A percentile compares a stretch with the other conserved stretches of the same genome.
phyloP scores from a whole-genome alignment of 2,329 filamentous ascomycete genomes.

The Coniella vitis region DNA sequence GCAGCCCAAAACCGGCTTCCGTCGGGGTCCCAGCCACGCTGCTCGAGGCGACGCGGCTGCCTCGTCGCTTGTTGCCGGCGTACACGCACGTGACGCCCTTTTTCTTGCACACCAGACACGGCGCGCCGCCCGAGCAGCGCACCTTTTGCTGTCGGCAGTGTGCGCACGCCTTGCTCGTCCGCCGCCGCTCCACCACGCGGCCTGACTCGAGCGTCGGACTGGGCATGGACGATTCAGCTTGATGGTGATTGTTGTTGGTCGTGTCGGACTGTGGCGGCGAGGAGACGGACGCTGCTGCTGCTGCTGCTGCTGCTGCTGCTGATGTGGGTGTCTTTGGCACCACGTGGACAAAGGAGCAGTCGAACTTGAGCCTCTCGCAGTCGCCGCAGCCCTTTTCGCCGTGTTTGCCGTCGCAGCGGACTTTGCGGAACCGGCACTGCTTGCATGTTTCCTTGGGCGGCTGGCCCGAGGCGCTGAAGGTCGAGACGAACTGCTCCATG shows the following conservation, averaged over 20 bases:
- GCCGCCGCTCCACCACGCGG: slow-evolving; percentile 11
- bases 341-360: slow-evolving; percentile 12
- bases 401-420: slow-evolving; percentile 8
- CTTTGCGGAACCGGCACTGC: slow-evolving; percentile 15
- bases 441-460: slow-evolving; percentile 15
- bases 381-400: slow-evolving; percentile 13
- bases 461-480: slow-evolving; percentile 14
- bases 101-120: slow-evolving; percentile 14
- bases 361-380: slow-evolving; percentile 14
- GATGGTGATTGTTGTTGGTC: too few relatives aligned
- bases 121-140: slow-evolving; percentile 10
- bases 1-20: background rate
- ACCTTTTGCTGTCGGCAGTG: slow-evolving; percentile 14
- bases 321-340: too few relatives aligned
- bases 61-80: slow-evolving; percentile 4
- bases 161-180: slow-evolving; percentile 14
- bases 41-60: slow-evolving; percentile 1
- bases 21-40: slow-evolving; percentile 11
- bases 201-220: slow-evolving; percentile 7
- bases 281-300: background rate
- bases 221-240: background rate
- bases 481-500: slow-evolving; percentile 16
- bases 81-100: slow-evolving; percentile 10
- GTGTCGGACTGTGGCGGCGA: too few relatives aligned
- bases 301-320: slow-evolving; percentile 2